Conservation (phyloP, 371 early-diverging fungal species). For the Coemansia sp. region DNA sequence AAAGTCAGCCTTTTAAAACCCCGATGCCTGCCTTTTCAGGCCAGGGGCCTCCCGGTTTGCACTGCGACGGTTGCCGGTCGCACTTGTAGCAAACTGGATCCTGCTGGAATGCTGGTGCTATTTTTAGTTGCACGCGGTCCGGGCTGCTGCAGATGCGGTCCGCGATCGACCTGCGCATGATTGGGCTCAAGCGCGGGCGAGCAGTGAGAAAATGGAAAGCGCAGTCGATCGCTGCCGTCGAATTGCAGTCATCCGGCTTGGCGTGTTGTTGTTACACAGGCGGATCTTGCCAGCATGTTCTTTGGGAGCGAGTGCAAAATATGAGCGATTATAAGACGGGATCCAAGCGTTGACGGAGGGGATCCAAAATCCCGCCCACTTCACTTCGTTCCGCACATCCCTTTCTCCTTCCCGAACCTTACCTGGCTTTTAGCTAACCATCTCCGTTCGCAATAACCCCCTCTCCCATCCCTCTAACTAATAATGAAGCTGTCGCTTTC, state of each 20-base stretch:
- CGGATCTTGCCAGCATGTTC: no score
- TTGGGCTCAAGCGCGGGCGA: not conserved
- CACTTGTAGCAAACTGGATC: no score
- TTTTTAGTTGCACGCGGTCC: no score
- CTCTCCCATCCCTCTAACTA: not conserved
- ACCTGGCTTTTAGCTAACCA: not conserved
- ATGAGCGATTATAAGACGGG: not conserved
- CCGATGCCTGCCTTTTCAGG: no score
- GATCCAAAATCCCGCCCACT: no score
- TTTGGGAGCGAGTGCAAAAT: not conserved
- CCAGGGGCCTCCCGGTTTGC: no score
- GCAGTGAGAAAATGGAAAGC: conserved; percentile 1
- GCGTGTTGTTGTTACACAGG: not conserved
- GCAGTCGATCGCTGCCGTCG: not conserved
- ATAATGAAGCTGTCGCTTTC: conserved; percentile 4
- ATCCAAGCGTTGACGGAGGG: no score
- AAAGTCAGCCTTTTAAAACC: no score
- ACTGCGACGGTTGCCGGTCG: no score
- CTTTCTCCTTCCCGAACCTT: no score
- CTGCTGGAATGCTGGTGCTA: no score
- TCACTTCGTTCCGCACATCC: not conserved
- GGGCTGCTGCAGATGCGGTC: not conserved
- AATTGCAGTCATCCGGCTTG: not conserved
- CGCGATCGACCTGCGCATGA: not conserved
- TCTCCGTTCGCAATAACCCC: not conserved